These are phyloP conservation scores for Linaria vulgaris DNA, from an alignment of 257 asterid species.

Conservation along the genomic window DNA sequence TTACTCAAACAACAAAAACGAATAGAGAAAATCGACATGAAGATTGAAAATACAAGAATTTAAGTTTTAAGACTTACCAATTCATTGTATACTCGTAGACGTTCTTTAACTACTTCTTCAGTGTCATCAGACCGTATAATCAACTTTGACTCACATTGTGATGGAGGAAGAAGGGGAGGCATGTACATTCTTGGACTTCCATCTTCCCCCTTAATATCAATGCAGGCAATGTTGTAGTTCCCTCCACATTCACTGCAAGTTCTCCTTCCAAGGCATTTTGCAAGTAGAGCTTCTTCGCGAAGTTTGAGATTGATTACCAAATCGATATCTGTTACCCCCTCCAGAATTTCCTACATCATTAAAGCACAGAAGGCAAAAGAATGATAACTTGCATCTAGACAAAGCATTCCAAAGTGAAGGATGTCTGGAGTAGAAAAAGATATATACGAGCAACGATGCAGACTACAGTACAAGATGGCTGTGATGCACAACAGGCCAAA, in stretches of 20 bases:
- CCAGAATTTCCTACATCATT: conserved; percentile 71
- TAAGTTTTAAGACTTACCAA: conserved; percentile 47
- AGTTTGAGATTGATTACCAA: conserved; percentile 89
- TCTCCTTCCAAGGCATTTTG: conserved; percentile 96
- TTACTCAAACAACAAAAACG: neutral
- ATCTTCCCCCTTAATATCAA: conserved; percentile 68
- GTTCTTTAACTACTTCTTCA: conserved; percentile 83
- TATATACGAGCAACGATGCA: neutral
- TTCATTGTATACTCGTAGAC: conserved; percentile 74
- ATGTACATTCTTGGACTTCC: conserved; percentile 70
- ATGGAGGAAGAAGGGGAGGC: conserved; percentile 98
- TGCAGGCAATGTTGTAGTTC: conserved; percentile 81
- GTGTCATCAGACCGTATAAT: conserved; percentile 84
- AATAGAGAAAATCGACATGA: neutral
- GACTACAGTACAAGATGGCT: conserved; percentile 22
- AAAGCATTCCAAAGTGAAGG: conserved; percentile 4
- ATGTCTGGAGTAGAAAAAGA: neutral
- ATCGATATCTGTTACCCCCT: conserved; percentile 82
- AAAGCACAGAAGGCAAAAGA: conserved; percentile 21
- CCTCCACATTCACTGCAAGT: conserved; percentile 88
- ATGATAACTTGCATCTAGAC: neutral
- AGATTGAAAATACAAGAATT: neutral
- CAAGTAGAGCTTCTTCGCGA: conserved; percentile 77
- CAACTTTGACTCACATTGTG: conserved; percentile 76
- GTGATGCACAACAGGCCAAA: conserved; percentile 16